phyloP scores from a whole-genome alignment of 2,329 filamentous ascomycete genomes.

The Diplodia sapinea region DNA sequence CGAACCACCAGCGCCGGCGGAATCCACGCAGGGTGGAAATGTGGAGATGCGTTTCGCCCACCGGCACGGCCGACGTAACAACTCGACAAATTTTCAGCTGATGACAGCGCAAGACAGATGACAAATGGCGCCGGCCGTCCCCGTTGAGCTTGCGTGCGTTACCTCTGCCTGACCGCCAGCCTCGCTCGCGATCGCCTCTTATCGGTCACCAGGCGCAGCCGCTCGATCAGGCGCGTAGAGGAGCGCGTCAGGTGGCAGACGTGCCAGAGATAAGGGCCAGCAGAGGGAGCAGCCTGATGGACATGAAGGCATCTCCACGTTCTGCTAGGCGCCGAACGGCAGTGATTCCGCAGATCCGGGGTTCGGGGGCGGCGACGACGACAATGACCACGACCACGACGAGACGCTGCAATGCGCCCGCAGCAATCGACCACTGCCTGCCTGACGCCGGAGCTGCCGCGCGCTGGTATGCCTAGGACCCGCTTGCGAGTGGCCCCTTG shows the following conservation, averaged over 20 bases:
- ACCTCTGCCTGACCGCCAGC: conserved; percentile 1
- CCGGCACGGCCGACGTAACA: conserved; percentile 26
- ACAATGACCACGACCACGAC: conserved; percentile 3
- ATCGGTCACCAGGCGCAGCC: conserved; percentile 15
- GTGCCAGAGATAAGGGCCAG: conserved; percentile 20
- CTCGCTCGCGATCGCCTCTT: neutral
- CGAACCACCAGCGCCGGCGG: conserved; percentile 9
- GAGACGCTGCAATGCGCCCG: conserved; percentile 13
- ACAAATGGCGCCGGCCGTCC: conserved; percentile 26
- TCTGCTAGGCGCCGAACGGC: conserved; percentile 13
- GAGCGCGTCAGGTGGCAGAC: conserved; percentile 15
- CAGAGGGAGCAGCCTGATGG: neutral
- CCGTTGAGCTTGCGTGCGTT: conserved; percentile 14
- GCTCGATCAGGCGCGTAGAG: conserved; percentile 17
- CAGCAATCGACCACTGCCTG: neutral
- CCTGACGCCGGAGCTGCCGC: conserved; percentile 4
- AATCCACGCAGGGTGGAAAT: conserved; percentile 29
- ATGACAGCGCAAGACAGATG: conserved; percentile 29
- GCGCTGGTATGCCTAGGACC: neutral
- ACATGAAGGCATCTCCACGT: conserved; percentile 19
- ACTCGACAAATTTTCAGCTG: conserved; percentile 30
- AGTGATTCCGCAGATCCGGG: conserved; percentile 18
- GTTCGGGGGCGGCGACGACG: neutral
- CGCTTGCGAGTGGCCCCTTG: neutral
- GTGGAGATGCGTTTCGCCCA: conserved; percentile 29